phyloP scores from a whole-genome alignment of 768 basidiomycete genomes.

The Tricholoma terreum region DNA sequence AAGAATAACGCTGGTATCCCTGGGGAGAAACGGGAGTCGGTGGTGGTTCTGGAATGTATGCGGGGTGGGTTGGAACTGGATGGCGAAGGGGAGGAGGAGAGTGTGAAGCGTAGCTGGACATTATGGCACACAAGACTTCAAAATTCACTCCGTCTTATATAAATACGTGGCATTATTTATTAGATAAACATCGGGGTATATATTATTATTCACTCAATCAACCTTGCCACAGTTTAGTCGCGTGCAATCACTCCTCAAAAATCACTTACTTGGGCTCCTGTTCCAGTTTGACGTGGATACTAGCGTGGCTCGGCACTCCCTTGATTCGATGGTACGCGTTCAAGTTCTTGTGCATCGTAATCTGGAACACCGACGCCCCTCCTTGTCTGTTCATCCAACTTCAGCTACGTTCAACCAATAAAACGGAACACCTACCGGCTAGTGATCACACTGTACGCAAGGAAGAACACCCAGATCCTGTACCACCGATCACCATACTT shows the following conservation, averaged over 20 bases:
- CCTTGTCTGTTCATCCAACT: constrained; percentile 59
- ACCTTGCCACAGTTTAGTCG: not conserved
- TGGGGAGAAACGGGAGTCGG: constrained; percentile 72
- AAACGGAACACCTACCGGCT: constrained; percentile 53
- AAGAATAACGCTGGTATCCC: constrained; percentile 71
- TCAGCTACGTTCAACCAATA: not conserved
- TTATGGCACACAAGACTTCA: not conserved
- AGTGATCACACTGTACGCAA: constrained; percentile 86
- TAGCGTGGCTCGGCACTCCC: constrained; percentile 78
- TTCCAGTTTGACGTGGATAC: constrained; percentile 65
- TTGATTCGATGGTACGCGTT: constrained; percentile 92
- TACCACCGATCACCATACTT: constrained; percentile 95
- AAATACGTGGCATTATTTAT: not conserved
- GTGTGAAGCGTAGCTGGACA: constrained; percentile 32
- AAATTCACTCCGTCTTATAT: not conserved
- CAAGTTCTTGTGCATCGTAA: constrained; percentile 97
- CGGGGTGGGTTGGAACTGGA: constrained; percentile 85
- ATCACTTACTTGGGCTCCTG: constrained; percentile 58
- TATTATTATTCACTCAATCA: not conserved
- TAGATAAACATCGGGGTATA: not conserved
- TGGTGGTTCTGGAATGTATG: constrained; percentile 80
- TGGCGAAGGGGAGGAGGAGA: constrained; percentile 84
- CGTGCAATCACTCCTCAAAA: constrained; percentile 60
- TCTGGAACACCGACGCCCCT: constrained; percentile 89
- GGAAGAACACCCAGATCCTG: constrained; percentile 95